phyloP scores from a whole-genome alignment of 176 grass and related monocot species.

The Dendrocalamus sinicus region DNA sequence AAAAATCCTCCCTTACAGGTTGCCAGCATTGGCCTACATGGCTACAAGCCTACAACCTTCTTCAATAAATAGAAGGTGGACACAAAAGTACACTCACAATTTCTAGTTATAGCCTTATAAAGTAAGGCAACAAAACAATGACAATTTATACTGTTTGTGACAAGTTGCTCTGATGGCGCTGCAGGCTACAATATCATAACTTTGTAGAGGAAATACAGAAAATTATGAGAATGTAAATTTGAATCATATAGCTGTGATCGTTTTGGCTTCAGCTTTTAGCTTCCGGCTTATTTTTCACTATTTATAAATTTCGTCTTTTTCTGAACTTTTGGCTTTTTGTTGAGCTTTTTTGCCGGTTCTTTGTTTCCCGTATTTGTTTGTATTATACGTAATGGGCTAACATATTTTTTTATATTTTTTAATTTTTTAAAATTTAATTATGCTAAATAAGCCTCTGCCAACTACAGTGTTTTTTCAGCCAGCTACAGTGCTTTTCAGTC shows the following conservation, averaged over 20 bases:
- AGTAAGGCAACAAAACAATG: neutral
- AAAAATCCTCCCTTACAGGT: neutral
- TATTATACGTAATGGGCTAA: too few species aligned
- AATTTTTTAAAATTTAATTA: too few species aligned
- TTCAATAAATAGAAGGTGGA: neutral
- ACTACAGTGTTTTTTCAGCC: too few species aligned
- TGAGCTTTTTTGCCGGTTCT: too few species aligned
- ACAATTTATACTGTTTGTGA: neutral
- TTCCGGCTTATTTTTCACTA: too few species aligned
- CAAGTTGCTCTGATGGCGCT: conserved; percentile 2
- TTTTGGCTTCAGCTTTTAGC: too few species aligned
- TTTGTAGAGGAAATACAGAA: neutral
- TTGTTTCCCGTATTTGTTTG: too few species aligned
- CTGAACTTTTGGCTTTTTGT: too few species aligned
- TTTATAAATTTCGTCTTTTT: too few species aligned
- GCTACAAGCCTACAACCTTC: neutral
- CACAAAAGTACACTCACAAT: neutral
- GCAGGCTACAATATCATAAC: neutral
- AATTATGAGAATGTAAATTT: neutral
- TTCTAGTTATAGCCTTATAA: neutral
- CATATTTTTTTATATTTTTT: too few species aligned
- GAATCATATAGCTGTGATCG: neutral
- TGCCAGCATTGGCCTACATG: neutral
- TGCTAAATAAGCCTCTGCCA: too few species aligned
- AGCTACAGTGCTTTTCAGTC: too few species aligned